phyloP scores from a whole-genome alignment of 768 basidiomycete genomes.

The Termitomyces sp. region DNA sequence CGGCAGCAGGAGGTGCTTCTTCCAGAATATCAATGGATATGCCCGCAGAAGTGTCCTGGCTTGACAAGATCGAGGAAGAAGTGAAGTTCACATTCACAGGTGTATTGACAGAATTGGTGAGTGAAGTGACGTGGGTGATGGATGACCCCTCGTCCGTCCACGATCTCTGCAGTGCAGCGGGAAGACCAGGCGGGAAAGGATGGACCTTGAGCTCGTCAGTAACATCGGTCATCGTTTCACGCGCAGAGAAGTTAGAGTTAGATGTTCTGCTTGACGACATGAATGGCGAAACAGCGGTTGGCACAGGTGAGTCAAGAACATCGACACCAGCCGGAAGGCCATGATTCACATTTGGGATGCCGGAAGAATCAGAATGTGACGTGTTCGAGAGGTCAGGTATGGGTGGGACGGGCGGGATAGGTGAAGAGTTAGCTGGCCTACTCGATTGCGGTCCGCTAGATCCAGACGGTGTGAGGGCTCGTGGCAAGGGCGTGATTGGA shows the following conservation, averaged over 20 bases:
- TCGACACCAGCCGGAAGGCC: constrained; percentile 30
- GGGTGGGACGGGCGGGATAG: constrained; percentile 8
- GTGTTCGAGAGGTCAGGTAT: constrained; percentile 4
- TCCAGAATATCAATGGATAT: constrained; percentile 62
- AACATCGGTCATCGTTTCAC: constrained; percentile 29
- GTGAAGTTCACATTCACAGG: constrained; percentile 2
- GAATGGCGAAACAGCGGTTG: constrained; percentile 54
- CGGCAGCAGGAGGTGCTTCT: constrained; percentile 63
- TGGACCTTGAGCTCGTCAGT: constrained; percentile 26
- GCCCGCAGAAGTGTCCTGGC: constrained; percentile 26
- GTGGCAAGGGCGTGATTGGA: constrained; percentile 36
- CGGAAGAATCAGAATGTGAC: constrained; percentile 8
- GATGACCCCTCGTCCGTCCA: constrained; percentile 27
- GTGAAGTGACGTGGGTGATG: constrained; percentile 11
- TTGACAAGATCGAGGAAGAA: constrained; percentile 13
- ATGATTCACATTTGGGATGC: constrained; percentile 9
- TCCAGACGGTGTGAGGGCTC: constrained; percentile 45
- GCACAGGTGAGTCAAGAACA: constrained; percentile 55
- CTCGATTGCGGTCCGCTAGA: constrained; percentile 4
- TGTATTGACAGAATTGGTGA: background rate
- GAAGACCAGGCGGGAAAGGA: constrained; percentile 37
- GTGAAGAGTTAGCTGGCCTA: constrained; percentile 5
- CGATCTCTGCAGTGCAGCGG: constrained; percentile 23
- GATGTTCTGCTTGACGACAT: constrained; percentile 22
- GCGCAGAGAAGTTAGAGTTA: constrained; percentile 31